Base-by-base conservation (phyloP, 768 basidiomycete genomes). In the Flagelloscypha sp. region DNA sequence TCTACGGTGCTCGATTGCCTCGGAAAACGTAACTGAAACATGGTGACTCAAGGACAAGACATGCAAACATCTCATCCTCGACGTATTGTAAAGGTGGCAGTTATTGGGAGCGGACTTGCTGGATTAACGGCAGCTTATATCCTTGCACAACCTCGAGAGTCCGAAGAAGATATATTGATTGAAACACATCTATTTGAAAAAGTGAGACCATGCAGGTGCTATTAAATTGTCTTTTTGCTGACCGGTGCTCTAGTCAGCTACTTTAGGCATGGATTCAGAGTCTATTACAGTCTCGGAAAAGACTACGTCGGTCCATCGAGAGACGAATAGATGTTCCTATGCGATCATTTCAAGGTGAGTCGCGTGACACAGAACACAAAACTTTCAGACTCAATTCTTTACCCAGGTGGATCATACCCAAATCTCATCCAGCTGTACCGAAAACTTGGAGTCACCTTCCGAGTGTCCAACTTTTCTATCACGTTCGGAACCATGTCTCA, bases 131-230 rank as follows among this genome's bases (percentile, higher is more conserved):
- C 79, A 17, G 79, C 79, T 2, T 70, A 83, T 50, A 53, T 80
- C 12, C 55, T 86, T 8, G 55, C 59, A 9, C 50, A 54, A 6
- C 48, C 56, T n/a, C 34, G 50, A 12, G 17, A 24, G 8, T 39
- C 52, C 1, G 54, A 57, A 6, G 49, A 54, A 6, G 55, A 63
- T 30, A 65, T 76, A 12, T 52, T 65, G 4, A 72, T 77, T 27
- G 77, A 84, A 37, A 76, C 85, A 1, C 80, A 80, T 55, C 38
- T 88, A 2, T 78, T 86, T 35, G 84, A 86, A 52, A 84, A 81
- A 65, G 83, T 79, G 43, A 16, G 71, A 48, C n/a, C 7, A 11
- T 27, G n/a, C n/a, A n/a, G n/a, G n/a, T n/a, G 9, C 12, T 29
- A 10, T 10, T 16, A 8, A 18, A 10, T 13, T 11, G 8, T 6